These are phyloP conservation scores for Tricladium varicosporioides DNA, from an alignment of 2,329 filamentous ascomycete genomes.

Conservation along the genomic window DNA sequence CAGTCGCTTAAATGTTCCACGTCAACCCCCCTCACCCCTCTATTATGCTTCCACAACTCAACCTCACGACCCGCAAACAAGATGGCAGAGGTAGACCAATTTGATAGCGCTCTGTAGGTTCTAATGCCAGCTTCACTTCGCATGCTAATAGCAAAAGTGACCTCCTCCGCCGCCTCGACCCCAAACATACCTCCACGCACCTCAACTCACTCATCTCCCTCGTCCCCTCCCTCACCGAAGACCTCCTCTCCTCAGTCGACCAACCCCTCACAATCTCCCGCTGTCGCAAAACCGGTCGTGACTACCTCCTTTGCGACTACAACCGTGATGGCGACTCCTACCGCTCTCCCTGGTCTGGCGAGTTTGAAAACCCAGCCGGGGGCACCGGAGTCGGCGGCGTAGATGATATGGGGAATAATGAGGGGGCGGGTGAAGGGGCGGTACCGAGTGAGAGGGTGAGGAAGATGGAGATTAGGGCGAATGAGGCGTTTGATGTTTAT, in stretches of 20 bases:
- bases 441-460: slow-evolving; percentile 87
- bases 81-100: slow-evolving; percentile 35
- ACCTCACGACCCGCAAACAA: slow-evolving; percentile 18
- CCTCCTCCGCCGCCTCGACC: slow-evolving; percentile 95
- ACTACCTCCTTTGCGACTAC: slow-evolving; percentile 99
- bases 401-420: slow-evolving; percentile 48
- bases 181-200: slow-evolving; percentile 85
- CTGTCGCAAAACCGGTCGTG: slow-evolving; percentile 84
- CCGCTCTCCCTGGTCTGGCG: slow-evolving; percentile 97
- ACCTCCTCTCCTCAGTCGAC: slow-evolving; percentile 95
- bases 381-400: slow-evolving; percentile 55
- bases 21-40: slow-evolving; percentile 21
- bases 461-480: slow-evolving; percentile 90
- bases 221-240: slow-evolving; percentile 89
- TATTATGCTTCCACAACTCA: slow-evolving; percentile 2
- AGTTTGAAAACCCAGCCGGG: slow-evolving; percentile 89
- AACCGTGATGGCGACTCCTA: slow-evolving; percentile 98
- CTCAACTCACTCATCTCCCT: slow-evolving; percentile 86
- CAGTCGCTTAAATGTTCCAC: slow-evolving; percentile 1
- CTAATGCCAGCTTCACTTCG: background rate
- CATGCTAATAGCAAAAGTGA: slow-evolving; percentile 59
- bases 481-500: slow-evolving; percentile 96
- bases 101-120: slow-evolving; percentile 37
- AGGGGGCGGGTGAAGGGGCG: slow-evolving; percentile 71
- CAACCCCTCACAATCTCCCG: slow-evolving; percentile 85